A percentile compares a stretch with the other conserved stretches of the same genome.
Conservation (phyloP, 2,329 filamentous ascomycete species). For the Blastomyces emzantsi region DNA sequence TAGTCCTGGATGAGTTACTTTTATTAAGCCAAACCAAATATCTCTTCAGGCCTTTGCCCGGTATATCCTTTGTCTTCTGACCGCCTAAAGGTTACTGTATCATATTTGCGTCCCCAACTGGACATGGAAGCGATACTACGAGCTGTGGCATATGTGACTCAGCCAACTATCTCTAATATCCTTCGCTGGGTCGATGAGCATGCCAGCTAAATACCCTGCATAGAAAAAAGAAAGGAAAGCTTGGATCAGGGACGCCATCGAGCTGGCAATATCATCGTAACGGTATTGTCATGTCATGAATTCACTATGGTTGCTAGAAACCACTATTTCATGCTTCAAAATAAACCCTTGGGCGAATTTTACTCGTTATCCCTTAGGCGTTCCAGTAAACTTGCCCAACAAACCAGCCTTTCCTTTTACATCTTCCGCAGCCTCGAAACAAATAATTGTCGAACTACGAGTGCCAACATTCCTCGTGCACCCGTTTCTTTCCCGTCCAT, state of each 20-base stretch:
- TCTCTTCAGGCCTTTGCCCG: background rate
- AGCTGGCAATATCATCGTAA: background rate
- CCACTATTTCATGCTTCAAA: background rate
- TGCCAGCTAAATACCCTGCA: background rate
- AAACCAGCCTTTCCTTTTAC: background rate
- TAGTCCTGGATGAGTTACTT: slow-evolving; percentile 1
- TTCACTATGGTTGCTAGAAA: background rate
- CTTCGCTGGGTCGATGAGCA: background rate
- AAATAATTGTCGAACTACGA: background rate
- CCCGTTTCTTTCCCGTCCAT: background rate
- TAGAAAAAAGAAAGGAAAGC: background rate
- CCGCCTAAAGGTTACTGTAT: background rate
- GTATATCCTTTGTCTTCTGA: background rate
- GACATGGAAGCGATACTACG: background rate
- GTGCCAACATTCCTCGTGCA: background rate
- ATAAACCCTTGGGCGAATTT: background rate
- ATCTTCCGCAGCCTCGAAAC: background rate
- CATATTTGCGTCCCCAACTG: background rate
- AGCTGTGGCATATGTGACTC: background rate
- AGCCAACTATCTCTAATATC: background rate
- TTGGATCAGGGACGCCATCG: background rate
- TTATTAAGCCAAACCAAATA: background rate
- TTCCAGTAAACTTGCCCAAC: background rate
- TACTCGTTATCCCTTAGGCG: background rate
- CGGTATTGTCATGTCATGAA: background rate